Base-by-base conservation (phyloP, 441 rosid species). In the Raphanus hybrid region DNA sequence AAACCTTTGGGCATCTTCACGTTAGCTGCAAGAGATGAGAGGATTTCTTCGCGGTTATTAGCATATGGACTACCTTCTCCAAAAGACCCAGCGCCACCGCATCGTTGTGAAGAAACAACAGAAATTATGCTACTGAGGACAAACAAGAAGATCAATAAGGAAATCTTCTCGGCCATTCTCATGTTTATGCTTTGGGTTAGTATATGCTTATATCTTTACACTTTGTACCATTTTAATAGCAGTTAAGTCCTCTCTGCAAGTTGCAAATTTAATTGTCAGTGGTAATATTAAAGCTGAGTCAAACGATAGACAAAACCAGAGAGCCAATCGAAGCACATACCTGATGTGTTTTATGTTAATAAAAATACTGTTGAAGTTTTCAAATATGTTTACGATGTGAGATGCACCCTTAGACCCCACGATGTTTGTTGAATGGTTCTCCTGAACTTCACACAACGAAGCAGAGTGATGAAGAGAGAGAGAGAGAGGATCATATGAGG, bases 11-110 rank as follows among this genome's bases (percentile, higher is more conserved):
- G 32, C 10, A 2, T 12, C 2, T 54, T 41, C 73, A 64, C 71
- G 0, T 75, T 73, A 14, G 79, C 3, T 1, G 41, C 60, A 16
- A 84, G 79, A 27, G 77, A 66, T 61, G 64, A n/a, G 39, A 76
- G 58, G 43, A 69, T n/a, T 0, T 0, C 0, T 0, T 23, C 0
- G 11, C 26, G 39, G 43, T 35, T 76, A 4, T 0, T 0, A 6
- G 0, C 8, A 52, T 76, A 76, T 23, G 0, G 0, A 20, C 64
- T n/a, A 3, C 0, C 1, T 23, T 4, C 8, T 23, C 7, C 8
- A 41, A 57, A 54, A 10, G 5, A 0, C 7, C 26, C 66, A 57
- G 11, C 6, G 3, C 10, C 15, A 1, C 0, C 0, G 58, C 58
- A 76, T 15, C 0, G 43, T 10, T 6, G 75, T 2, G 75, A 23